These are phyloP conservation scores for Anthoceros angustus DNA, from an alignment of 225 moss, liverwort and hornwort genomes.

Conservation along the genomic window DNA sequence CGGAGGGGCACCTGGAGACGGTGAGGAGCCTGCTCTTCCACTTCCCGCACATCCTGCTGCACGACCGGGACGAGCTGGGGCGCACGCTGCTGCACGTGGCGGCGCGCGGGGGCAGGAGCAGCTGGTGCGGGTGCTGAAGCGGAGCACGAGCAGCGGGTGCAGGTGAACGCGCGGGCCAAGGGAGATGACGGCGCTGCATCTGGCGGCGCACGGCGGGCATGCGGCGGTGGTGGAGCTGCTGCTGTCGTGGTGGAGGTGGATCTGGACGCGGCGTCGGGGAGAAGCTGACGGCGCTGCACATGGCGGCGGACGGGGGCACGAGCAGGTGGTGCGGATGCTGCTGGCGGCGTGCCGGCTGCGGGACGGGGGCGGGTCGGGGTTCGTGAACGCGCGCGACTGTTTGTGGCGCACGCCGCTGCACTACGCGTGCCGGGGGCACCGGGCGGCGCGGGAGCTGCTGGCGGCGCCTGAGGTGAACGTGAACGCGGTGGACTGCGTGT, in stretches of 20 bases:
- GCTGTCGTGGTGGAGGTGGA: neutral
- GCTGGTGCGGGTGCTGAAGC: neutral
- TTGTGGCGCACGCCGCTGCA: neutral
- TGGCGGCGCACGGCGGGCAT: constrained; percentile 8
- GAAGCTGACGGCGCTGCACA: constrained; percentile 10
- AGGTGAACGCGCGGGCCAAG: neutral
- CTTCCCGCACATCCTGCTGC: neutral
- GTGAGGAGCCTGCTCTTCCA: neutral
- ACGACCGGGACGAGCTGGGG: neutral
- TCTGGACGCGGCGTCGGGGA: neutral
- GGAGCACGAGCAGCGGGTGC: neutral
- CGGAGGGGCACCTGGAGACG: neutral
- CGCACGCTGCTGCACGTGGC: neutral
- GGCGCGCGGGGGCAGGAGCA: neutral
- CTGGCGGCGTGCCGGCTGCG: neutral
- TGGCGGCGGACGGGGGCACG: constrained; percentile 10
- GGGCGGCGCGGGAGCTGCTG: neutral
- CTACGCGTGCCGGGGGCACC: neutral
- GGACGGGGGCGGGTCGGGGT: neutral
- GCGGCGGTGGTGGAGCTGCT: neutral
- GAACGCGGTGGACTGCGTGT: neutral
- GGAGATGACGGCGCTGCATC: constrained; percentile 10
- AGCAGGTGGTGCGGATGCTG: neutral
- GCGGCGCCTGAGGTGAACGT: neutral
- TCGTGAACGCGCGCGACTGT: neutral